Evolutionary conservation across 306 rosid species (phyloP).

Genomic region (Vicia sativa): DNA sequence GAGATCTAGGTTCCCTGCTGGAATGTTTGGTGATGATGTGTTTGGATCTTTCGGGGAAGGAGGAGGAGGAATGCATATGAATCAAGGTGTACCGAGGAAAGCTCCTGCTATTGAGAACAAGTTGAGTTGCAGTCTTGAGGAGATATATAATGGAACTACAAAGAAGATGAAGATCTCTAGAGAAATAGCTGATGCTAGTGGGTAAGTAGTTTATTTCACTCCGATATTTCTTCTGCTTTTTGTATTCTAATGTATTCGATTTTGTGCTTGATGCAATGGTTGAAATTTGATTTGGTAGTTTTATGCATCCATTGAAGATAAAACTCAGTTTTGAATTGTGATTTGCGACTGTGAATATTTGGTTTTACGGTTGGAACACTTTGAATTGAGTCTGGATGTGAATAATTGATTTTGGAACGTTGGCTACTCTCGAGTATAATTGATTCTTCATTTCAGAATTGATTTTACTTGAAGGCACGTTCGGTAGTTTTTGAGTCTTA

Average conservation of each 20-base stretch:
- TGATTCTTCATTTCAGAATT: too few species aligned
- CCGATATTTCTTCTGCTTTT: not conserved
- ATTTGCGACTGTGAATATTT: not conserved
- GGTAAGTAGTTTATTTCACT: slow-evolving; percentile 42
- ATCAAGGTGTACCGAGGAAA: slow-evolving; percentile 49
- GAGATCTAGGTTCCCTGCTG: slow-evolving; percentile 61
- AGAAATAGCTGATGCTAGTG: slow-evolving; percentile 60
- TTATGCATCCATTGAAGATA: not conserved
- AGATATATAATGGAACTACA: slow-evolving; percentile 56
- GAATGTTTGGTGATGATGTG: slow-evolving; percentile 62
- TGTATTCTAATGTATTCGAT: not conserved
- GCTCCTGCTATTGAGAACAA: slow-evolving; percentile 61
- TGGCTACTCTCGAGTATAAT: too few species aligned
- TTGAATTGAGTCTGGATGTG: not conserved
- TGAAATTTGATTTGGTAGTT: slow-evolving; percentile 1
- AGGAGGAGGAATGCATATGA: slow-evolving; percentile 52
- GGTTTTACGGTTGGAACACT: not conserved
- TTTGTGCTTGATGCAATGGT: slow-evolving; percentile 19
- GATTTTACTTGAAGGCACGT: too few species aligned
- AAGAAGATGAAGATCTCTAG: slow-evolving; percentile 70
- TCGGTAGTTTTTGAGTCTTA: too few species aligned
- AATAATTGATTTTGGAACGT: too few species aligned
- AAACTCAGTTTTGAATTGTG: not conserved
- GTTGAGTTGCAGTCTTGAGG: slow-evolving; percentile 68
- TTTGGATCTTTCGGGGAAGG: slow-evolving; percentile 56